Evolutionary conservation across 176 grass and related monocot genomes (phyloP).

Genomic region (Phragmites australis): DNA sequence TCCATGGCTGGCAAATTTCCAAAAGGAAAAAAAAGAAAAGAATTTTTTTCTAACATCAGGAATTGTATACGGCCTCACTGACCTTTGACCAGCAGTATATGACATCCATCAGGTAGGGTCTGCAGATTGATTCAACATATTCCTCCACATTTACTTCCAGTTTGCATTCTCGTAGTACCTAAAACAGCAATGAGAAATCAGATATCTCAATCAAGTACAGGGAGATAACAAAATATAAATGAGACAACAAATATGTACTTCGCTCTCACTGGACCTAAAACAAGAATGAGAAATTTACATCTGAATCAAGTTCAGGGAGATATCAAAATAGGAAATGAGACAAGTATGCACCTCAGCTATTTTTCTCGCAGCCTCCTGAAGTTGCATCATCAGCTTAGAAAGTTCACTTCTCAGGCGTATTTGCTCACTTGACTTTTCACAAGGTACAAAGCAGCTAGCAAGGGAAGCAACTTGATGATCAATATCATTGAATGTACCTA

Average conservation of each 20-base stretch:
- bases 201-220: constrained; percentile 29
- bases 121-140: constrained; percentile 86
- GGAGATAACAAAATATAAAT: constrained; percentile 24
- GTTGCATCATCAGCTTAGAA: constrained; percentile 79
- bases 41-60: neutral
- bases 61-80: constrained; percentile 24
- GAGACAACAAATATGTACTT: constrained; percentile 46
- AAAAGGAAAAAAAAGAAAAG: neutral
- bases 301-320: constrained; percentile 31
- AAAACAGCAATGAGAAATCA: constrained; percentile 38
- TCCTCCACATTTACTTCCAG: constrained; percentile 94
- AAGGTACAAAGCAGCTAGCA: constrained; percentile 91
- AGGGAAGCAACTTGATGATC: constrained; percentile 92
- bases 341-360: constrained; percentile 79
- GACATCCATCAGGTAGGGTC: constrained; percentile 92
- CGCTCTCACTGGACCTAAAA: constrained; percentile 65
- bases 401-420: constrained; percentile 93
- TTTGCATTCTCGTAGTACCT: constrained; percentile 99
- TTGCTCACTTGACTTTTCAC: constrained; percentile 98
- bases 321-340: constrained; percentile 32
- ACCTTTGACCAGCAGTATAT: constrained; percentile 99
- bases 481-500: constrained; percentile 97
- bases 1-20: neutral
- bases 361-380: constrained; percentile 97
- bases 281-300: constrained; percentile 34